Evolutionary conservation across 805 yeast species (phyloP), one percentile per base, ranked within the genome.

Genomic region (Blastobotrys americana): DNA sequence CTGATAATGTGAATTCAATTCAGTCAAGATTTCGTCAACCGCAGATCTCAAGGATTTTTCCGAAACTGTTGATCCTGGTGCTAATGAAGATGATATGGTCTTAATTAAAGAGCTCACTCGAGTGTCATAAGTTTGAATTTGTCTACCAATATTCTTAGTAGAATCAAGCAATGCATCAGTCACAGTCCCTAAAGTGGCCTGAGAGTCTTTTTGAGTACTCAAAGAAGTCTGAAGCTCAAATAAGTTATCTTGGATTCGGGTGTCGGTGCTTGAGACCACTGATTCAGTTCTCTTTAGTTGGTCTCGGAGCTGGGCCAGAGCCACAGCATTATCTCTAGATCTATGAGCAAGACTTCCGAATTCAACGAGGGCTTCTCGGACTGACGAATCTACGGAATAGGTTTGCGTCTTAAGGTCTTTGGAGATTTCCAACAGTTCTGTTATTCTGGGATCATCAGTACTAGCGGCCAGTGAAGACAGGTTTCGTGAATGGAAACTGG

Each of bases 311-410:
- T 51, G 39, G 5, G 44, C 45, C 41, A 59, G 51, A 2, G 68
- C 69, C 17, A 48, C 54, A 10, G 68, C 69, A 49, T 65, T 65
- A 44, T 65, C 67, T 20, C 56, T 47, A 4, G 69, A 65, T 1
- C 70, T 56, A 27, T 57, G 49, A 6, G 63, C 57, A 23, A 65
- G 50, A 22, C 59, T 53, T 15, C 57, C 62, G 36, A 66, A 64
- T 39, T 63, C 68, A 16, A 54, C 52, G 40, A 57, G 55, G 4
- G 67, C 59, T 9, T 59, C 55, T 8, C 53, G 48, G 3, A 69
- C 54, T 13, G 67, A 55, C 9, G 53, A 50, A 42, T 63, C 64
- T 16, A 71, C 57, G 3, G 48, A 31, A 13, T 41, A 38, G 21
- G 70, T 65, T 1, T 59, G 47, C 3, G 59, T 61, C 19, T 56